Conservation (phyloP, 176 grass and related monocot genomes). For the Phragmites australis region DNA sequence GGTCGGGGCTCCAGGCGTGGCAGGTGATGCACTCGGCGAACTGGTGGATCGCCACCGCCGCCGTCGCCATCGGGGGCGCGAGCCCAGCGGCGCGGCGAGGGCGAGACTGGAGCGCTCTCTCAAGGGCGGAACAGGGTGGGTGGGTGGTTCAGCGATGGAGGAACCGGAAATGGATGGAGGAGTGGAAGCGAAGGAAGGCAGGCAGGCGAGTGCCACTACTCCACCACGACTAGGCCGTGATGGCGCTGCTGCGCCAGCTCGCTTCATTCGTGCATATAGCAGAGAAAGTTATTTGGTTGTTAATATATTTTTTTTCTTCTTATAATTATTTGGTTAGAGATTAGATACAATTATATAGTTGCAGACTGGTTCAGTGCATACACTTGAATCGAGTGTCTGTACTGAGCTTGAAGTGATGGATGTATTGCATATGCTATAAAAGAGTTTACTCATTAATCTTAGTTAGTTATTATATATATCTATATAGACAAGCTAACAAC, state of each 20-base stretch:
- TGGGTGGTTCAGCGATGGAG: not conserved
- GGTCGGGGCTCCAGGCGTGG: constrained; percentile 95
- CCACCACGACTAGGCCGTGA: not conserved
- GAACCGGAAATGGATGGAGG: not conserved
- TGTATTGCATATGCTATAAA: too few relatives aligned
- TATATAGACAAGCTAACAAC: too few relatives aligned
- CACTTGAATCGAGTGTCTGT: too few relatives aligned
- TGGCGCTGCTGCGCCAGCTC: too few relatives aligned
- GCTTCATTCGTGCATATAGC: not conserved
- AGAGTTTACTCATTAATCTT: too few relatives aligned
- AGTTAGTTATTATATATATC: too few relatives aligned
- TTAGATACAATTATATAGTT: too few relatives aligned
- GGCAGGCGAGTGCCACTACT: not conserved
- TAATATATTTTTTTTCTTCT: too few relatives aligned
- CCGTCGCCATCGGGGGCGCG: constrained; percentile 36
- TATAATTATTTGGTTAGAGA: too few relatives aligned
- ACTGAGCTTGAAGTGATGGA: too few relatives aligned
- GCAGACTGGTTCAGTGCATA: too few relatives aligned
- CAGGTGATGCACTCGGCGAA: constrained; percentile 99
- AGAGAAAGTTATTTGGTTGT: too few relatives aligned
- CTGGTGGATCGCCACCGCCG: constrained; percentile 79
- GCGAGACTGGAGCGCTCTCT: not conserved
- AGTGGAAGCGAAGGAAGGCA: not conserved
- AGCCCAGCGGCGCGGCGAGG: not conserved
- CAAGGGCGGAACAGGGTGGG: not conserved